phyloP scores from a whole-genome alignment of 306 rosid species.

The Cicer yamashitae region DNA sequence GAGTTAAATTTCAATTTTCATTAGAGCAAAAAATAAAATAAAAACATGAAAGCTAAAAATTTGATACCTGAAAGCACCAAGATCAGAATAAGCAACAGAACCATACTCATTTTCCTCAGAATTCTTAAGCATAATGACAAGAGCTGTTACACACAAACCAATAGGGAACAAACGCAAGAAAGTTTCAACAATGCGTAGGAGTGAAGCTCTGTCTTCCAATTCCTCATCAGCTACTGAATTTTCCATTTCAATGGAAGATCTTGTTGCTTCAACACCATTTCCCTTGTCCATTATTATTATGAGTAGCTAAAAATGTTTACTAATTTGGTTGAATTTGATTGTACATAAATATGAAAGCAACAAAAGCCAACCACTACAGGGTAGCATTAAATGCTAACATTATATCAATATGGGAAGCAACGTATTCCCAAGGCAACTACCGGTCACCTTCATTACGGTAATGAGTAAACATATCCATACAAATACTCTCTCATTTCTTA shows the following conservation, averaged over 20 bases:
- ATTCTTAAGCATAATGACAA: conserved; percentile 80
- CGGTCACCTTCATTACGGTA: too few species aligned
- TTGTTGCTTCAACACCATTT: conserved; percentile 34
- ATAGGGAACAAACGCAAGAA: conserved; percentile 74
- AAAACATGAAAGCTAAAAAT: background rate
- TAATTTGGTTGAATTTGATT: too few species aligned
- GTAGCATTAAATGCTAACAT: too few species aligned
- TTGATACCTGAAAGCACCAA: conserved; percentile 77
- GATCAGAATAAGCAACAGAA: conserved; percentile 70
- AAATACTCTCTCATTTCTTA: too few species aligned
- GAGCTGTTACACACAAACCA: conserved; percentile 73
- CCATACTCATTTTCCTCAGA: conserved; percentile 73
- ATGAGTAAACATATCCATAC: too few species aligned
- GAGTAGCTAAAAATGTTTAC: too few species aligned
- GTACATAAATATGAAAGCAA: too few species aligned
- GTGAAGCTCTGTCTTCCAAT: conserved; percentile 17
- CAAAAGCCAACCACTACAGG: too few species aligned
- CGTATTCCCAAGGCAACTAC: too few species aligned
- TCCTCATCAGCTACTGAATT: conserved; percentile 18
- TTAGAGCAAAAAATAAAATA: background rate
- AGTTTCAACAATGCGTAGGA: conserved; percentile 67
- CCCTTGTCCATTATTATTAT: conserved; percentile 33
- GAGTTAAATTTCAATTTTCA: background rate
- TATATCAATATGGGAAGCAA: too few species aligned
- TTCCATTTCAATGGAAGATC: conserved; percentile 41